Base-by-base conservation (phyloP, 306 rosid species). In the Gillenia trifoliata region DNA sequence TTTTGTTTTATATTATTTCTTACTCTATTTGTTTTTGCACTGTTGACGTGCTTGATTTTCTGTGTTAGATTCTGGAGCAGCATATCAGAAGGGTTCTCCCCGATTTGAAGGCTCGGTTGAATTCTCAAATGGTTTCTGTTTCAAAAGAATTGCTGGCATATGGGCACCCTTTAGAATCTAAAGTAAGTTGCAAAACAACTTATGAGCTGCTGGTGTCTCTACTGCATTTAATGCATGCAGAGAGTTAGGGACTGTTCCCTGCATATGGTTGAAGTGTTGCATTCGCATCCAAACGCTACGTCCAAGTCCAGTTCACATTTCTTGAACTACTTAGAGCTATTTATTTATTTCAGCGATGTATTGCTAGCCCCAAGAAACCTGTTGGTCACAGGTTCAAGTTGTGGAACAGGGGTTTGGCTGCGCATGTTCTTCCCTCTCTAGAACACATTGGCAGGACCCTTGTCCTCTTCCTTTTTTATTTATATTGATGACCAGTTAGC, bases 41-140 rank as follows among this genome's bases (percentile, higher is more conserved):
- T 60, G 36, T 43, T 19, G 40, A 29, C 70, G 41, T 54, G 40
- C 36, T 33, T 26, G 40, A 40, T 80, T 50, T 68, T 62, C 50
- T 64, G 45, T 52, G 62, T 41, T 50, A 84, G 88, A 82, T 84
- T 75, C 69, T 84, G 77, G 83, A 80, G 64, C 85, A 78, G 36
- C 88, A 84, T 72, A 81, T 84, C 75, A 81, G 56, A 74, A 75
- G 56, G 33, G 74, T 72, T 77, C 71, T 81, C 76, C 85, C 88
- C n/a, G 65, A 69, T 50, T 78, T 84, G 64, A 84, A 84, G 74
- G 78, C 85, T 4, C 77, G 71, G 33, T 67, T 84, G 57, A 84
- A 83, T 75, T 50, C 71, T 67, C 49, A 67, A 36, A 55, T 75
- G 76, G 45, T 11, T 66, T 57, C 77, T 40, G 47, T 72, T 16